Base-by-base conservation (phyloP, 139 green algal species). In the Micractinium sp. region DNA sequence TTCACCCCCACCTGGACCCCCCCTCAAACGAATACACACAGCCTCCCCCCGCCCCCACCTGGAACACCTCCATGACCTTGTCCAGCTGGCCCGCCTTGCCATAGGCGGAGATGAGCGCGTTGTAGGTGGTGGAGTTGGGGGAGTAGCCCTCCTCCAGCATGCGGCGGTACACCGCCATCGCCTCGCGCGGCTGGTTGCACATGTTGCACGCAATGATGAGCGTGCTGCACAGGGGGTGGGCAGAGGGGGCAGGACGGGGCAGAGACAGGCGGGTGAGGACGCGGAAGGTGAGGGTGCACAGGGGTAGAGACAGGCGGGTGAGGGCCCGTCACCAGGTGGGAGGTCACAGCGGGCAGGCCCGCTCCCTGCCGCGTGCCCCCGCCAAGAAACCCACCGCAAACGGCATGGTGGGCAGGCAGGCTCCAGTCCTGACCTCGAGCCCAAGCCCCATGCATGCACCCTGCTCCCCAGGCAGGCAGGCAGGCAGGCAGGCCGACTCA, bases 121-220 rank as follows among this genome's bases (percentile, higher is more conserved):
- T 98, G 92, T 96, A 98, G 63, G 93, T 97, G 35, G 94, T 98
- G 47, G 94, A 96, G 91, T 98, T 98, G 74, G 96, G 96, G 12
- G 77, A 75, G 56, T 94, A 92, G 47, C 96, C 96, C 78, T 92
- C 91, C 25, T 93, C 89, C 85, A 95, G 56, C 93, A 97, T 94
- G 53, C 93, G 82, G 29, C 75, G 80, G 79, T 96, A 93, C 47
- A 89, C 87, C 0, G 87, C 82, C 61, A 97, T 90, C 47, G 94
- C 94, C 92, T 97, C 96, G 25, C 95, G 93, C 35, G 94, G 95
- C 94, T 96, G 94, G 81, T 94, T 95, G 92, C 96, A 97, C 95
- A 97, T 97, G 93, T 98, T 98, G 95, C 95, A 97, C 12, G 96
- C 95, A 36, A 98, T 97, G 77, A 98, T 96, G 39, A 97, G 91